Base-by-base conservation (phyloP, 768 basidiomycete species). In the Kwoniella heveanensis region DNA sequence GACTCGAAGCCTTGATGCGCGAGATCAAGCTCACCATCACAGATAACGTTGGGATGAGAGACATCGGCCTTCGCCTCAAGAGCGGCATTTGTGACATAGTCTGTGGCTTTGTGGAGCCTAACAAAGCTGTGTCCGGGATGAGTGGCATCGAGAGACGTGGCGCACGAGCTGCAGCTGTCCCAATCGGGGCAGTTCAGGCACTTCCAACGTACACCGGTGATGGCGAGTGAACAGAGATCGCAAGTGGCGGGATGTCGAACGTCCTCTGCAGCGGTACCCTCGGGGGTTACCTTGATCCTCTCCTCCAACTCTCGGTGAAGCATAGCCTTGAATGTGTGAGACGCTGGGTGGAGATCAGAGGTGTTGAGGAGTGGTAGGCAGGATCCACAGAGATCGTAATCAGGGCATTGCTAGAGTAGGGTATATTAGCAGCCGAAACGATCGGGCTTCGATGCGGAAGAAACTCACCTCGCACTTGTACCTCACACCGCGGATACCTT, bases 151-250 rank as follows among this genome's bases (percentile, higher is more conserved):
- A 77, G 54, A 2, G 65, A 64, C 0, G 64, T 47, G 27, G 71
- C 67, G 57, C 78, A 79, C 1, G 53, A 55, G 17, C 54, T 53
- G 56, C 78, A 79, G 44, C 69, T 68, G 51, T 79, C 78, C 78
- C 78, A 79, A 48, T 79, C 78, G 22, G 77, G 77, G 57, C 78
- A 79, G 48, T 73, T 68, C 39, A 77, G 62, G 62, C 78, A 79
- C 64, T 79, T 79, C 75, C 71, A 75, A 48, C 78, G 47, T 1
- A 71, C 61, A 22, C 78, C 78, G 30, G 57, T 55, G 64, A 79
- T 79, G n/a, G 57, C 58, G n/a, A 64, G 56, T 9, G 56, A 65
- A 62, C 76, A 77, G 9, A 71, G 57, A 50, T 77, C 71, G 57
- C 76, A 77, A 37, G 69, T 72, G 9, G 76, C 76, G 1, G 69